A percentile compares a stretch with the other conserved stretches of the same genome.
Conservation (phyloP, 345 rosid genomes). For the Citrus sinensis region DVS_A1.0 CM039169.1:5789001-5789500, state of each 20-base stretch:
- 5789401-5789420: constrained; percentile 15
- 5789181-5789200: constrained; percentile 21
- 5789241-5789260: constrained; percentile 50
- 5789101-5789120: constrained; percentile 15
- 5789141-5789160: constrained; percentile 15
- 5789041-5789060: constrained; percentile 17
- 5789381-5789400: constrained; percentile 29
- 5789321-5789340: neutral
- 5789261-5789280: constrained; percentile 39
- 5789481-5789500: neutral
- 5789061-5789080: constrained; percentile 6
- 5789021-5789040: constrained; percentile 18
- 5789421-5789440: constrained; percentile 21
- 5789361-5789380: neutral
- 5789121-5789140: neutral
- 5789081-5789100: constrained; percentile 10
- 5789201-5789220: constrained; percentile 32
- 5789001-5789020: constrained; percentile 11
- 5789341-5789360: constrained; percentile 2
- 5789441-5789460: constrained; percentile 15
- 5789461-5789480: neutral
- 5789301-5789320: constrained; percentile 9
- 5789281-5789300: constrained; percentile 41
- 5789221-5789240: constrained; percentile 51
- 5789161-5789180: constrained; percentile 4